Evolutionary conservation across 768 basidiomycete species (phyloP), one percentile per base, ranked within the genome.

Genomic region (Lactarius deliciosus): DNA sequence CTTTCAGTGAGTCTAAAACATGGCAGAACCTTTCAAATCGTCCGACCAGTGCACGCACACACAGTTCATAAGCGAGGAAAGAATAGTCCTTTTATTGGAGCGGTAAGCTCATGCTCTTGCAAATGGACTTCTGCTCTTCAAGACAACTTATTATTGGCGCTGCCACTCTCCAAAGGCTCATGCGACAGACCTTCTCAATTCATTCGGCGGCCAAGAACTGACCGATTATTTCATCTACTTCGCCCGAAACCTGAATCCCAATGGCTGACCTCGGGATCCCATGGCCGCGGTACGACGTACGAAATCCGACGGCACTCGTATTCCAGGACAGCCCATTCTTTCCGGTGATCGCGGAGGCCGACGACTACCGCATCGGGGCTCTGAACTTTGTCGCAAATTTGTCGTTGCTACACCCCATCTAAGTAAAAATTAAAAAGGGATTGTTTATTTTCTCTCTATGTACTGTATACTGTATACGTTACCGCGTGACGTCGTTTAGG

Each of bases 371-470:
- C 43, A 4, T 20, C 28, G 2, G 25, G n/a, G 53, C 66, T 45
- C 41, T 67, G 57, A 11, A 63, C 7, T 67, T 64, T 32, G 58
- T 55, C 15, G 34, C 57, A 30, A 67, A 67, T 38, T 40, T 67
- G 22, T 67, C 66, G 9, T 54, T 67, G 61, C 25, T 63, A 32
- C 53, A 64, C 58, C 66, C 66, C 11, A 67, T 67, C 50, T 67
- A 36, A n/a, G 22, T 11, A 11, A 34, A 30, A n/a, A n/a, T n/a
- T n/a, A n/a, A 20, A n/a, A 20, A 22, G 2, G 10, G 9, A 1
- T 47, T 43, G 16, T 18, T 7, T n/a, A 0, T 47, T 47, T 47
- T 47, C 20, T 10, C 22, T 47, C n/a, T 13, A 47, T 13, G 11
- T 47, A n/a, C 1, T 32, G 28, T 57, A 6, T 53, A 5, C 18